These are phyloP conservation scores for Boletus tylopilopsis DNA, from an alignment of 768 basidiomycete species.

Conservation along the genomic window DNA sequence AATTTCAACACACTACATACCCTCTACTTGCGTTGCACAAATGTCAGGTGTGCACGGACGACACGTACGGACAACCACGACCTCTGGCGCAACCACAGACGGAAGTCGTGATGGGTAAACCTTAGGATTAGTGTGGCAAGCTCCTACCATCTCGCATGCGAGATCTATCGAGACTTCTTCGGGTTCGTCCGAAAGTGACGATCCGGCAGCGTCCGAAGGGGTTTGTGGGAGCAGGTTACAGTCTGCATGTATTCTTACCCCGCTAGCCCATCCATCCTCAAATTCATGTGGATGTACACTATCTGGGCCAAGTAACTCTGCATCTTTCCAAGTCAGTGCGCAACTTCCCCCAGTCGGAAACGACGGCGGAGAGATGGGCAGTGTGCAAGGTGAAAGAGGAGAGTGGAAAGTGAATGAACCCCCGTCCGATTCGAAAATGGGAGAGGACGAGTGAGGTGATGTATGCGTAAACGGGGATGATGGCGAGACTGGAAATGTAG, in stretches of 20 bases:
- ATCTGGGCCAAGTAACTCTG: constrained; percentile 44
- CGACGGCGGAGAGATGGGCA: constrained; percentile 7
- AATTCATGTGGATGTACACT: constrained; percentile 41
- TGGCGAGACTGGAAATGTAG: constrained; percentile 13
- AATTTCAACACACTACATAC: constrained; percentile 34
- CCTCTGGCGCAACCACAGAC: constrained; percentile 17
- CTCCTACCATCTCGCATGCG: background rate
- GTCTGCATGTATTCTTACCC: constrained; percentile 10
- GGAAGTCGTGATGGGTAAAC: background rate
- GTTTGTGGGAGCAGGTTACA: constrained; percentile 7
- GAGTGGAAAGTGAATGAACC: constrained; percentile 14
- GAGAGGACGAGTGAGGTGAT: constrained; percentile 18
- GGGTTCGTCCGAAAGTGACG: background rate
- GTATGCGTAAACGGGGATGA: constrained; percentile 19
- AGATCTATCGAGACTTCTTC: constrained; percentile 3
- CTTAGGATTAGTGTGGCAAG: constrained; percentile 2
- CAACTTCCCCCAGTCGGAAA: constrained; percentile 13
- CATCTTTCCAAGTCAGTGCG: constrained; percentile 40
- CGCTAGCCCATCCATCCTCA: constrained; percentile 34
- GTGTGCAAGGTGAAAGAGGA: constrained; percentile 13
- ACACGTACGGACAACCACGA: constrained; percentile 60
- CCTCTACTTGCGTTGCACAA: constrained; percentile 67
- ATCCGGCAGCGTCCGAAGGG: background rate
- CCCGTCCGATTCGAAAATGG: constrained; percentile 14
- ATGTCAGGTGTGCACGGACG: constrained; percentile 60